A percentile compares a stretch with the other conserved stretches of the same genome.
phyloP scores from a whole-genome alignment of 257 asterid species.

The Rehmannia glutinosa region DNA sequence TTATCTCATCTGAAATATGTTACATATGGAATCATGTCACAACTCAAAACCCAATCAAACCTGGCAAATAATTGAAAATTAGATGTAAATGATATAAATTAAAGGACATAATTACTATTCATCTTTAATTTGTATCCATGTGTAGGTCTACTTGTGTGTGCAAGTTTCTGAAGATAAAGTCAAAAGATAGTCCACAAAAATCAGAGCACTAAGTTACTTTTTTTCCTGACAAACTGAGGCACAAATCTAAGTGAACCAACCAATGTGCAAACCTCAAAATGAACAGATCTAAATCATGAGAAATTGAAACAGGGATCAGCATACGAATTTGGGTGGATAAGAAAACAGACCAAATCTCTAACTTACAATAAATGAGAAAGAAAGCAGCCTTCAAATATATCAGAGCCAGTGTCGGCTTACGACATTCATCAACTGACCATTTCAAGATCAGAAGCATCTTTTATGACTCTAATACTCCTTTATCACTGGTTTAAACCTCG shows the following conservation, averaged over 20 bases:
- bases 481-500: constrained; percentile 49
- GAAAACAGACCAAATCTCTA: not conserved
- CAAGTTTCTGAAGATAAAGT: too few species aligned
- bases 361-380: too few species aligned
- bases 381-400: not conserved
- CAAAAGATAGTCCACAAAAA: too few species aligned
- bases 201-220: too few species aligned
- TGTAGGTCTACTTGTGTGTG: too few species aligned
- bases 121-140: too few species aligned
- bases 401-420: constrained; percentile 11
- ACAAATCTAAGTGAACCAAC: not conserved
- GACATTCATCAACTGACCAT: constrained; percentile 22
- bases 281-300: not conserved
- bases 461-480: constrained; percentile 17
- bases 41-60: too few species aligned
- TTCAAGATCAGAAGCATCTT: constrained; percentile 22
- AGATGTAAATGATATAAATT: too few species aligned
- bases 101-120: too few species aligned
- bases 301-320: not conserved
- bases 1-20: too few species aligned
- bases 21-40: too few species aligned
- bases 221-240: not conserved
- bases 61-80: too few species aligned
- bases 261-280: not conserved
- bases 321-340: not conserved